Base-by-base conservation (phyloP, 345 rosid genomes). In the Aquilaria sinensis region DNA sequence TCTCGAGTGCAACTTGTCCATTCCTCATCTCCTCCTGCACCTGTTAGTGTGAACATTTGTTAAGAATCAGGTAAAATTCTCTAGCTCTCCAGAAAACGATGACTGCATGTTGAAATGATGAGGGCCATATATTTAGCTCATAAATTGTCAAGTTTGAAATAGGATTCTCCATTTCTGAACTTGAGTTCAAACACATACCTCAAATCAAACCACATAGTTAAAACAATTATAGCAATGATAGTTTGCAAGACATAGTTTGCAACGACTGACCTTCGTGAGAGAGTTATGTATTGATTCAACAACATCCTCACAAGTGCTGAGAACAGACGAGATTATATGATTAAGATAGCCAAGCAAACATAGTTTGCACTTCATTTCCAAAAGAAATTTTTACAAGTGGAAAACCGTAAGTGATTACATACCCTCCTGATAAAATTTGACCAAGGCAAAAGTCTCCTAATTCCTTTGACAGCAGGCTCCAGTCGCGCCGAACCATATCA, bases 401-500 rank as follows among this genome's bases (percentile, higher is more conserved):
- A 14, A 46, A 9, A 31, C 12, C 23, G 6, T 16, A 14, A 13
- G 46, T 53, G 3, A 68, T 48, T 59, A 65, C 75, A 75, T 77
- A 90, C 99, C 95, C 89, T 81, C 94, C 99, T n/a, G 85, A 86
- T 75, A 94, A 75, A 67, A 94, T 94, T 78, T 88, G 88, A 67
- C 78, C 67, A 50, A 94, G 76, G 75, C 97, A 90, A 71, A 80
- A 83, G 73, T 90, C 96, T 71, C 99, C 99, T 69, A 83, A 66
- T 75, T 90, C 96, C 83, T 94, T 94, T 65, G 99, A 82, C 49
- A 94, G 77, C 81, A 90, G 76, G 70, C 99, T 94, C 99, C 97
- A 94, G 72, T 90, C 99, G 68, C 97, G 89, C 60, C 99, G 92
- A 80, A 94, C 99, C 97, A 88, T 90, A 80, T 94, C 99, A 69